A percentile compares a stretch with the other conserved stretches of the same genome.
phyloP scores from a whole-genome alignment of 225 moss, liverwort and hornwort species.

The Marchantia paleacea region DNA sequence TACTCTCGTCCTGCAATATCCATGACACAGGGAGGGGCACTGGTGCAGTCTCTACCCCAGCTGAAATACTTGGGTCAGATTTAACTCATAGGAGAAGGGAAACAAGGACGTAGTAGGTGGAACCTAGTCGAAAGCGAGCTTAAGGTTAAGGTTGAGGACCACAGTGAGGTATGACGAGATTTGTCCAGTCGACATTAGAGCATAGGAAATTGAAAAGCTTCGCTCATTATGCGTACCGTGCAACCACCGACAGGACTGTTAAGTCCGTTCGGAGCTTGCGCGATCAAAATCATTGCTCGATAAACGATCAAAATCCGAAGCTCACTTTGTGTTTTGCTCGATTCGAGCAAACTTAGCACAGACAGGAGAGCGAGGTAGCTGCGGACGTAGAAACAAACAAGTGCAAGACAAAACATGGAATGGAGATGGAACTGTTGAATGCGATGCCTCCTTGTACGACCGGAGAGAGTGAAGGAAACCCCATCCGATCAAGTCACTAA shows the following conservation, averaged over 20 bases:
- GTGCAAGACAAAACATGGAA: background rate
- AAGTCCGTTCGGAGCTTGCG: background rate
- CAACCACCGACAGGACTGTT: conserved; percentile 8
- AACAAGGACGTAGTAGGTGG: no score
- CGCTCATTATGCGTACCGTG: background rate
- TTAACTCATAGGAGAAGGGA: no score
- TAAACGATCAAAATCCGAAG: no score
- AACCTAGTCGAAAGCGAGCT: no score
- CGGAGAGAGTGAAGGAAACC: no score
- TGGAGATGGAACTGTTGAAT: background rate
- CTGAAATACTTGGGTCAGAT: no score
- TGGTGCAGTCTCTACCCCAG: no score
- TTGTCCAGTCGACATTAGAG: background rate
- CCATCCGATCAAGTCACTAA: background rate
- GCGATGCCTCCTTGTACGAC: background rate
- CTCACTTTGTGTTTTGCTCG: no score
- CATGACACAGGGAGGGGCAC: no score
- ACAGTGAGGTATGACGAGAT: background rate
- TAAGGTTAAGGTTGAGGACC: background rate
- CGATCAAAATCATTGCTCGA: background rate
- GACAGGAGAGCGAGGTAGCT: conserved; percentile 1
- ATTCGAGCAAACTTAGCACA: background rate
- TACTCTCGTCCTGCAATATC: no score
- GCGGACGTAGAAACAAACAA: background rate
- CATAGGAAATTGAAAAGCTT: background rate